These are phyloP conservation scores for Starmerella geochares DNA, from an alignment of 805 yeast species.

Conservation along the genomic window DNA sequence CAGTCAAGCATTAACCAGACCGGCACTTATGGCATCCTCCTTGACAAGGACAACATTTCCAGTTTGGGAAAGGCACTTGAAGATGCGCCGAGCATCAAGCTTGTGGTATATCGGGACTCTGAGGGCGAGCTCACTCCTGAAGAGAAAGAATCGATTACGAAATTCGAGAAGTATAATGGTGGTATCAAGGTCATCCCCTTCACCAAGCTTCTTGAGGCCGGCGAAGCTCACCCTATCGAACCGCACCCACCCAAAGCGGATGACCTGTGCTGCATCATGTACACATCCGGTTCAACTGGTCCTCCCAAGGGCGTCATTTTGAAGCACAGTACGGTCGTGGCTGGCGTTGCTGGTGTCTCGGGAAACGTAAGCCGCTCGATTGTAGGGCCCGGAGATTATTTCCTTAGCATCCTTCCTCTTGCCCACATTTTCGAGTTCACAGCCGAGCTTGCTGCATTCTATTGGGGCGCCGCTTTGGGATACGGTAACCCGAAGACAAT, in stretches of 20 bases:
- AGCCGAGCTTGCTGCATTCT: conserved; percentile 66
- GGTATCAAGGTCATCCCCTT: conserved; percentile 49
- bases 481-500: conserved; percentile 89
- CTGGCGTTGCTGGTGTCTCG: conserved; percentile 79
- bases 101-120: conserved; percentile 57
- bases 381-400: conserved; percentile 51
- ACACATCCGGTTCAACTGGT: conserved; percentile 81
- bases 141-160: conserved; percentile 43
- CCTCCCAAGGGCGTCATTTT: conserved; percentile 76
- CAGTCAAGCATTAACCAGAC: conserved; percentile 80
- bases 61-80: conserved; percentile 64
- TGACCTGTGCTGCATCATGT: conserved; percentile 68
- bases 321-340: conserved; percentile 55
- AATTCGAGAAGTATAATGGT: conserved; percentile 60
- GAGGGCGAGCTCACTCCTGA: conserved; percentile 43
- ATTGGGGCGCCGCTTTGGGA: conserved; percentile 86
- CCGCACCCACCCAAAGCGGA: conserved; percentile 42
- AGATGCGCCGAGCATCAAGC: conserved; percentile 47
- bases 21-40: conserved; percentile 64
- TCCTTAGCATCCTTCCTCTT: conserved; percentile 82
- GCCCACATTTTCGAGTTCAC: conserved; percentile 93
- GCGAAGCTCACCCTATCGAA: conserved; percentile 40
- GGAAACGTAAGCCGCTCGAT: conserved; percentile 45
- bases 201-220: conserved; percentile 57
- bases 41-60: conserved; percentile 65